phyloP scores from a whole-genome alignment of 208 protist genomes.

The Angomonas ambiguus region DNA sequence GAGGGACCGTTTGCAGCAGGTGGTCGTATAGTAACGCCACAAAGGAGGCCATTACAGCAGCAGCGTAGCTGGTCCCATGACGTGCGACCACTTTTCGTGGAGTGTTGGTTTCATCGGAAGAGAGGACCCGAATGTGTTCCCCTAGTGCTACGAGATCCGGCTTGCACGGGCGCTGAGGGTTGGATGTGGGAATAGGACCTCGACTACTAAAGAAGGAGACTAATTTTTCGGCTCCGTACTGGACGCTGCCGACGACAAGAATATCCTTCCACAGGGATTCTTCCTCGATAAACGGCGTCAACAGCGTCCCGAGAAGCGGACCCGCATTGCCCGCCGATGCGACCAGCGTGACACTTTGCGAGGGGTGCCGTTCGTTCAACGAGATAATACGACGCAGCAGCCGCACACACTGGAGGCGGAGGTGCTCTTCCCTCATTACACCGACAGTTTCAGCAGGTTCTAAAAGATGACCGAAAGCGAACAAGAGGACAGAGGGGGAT shows the following conservation, averaged over 20 bases:
- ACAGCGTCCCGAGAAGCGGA: constrained; percentile 92
- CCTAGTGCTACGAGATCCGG: constrained; percentile 95
- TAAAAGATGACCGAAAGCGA: neutral
- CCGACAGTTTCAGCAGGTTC: neutral
- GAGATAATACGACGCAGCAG: neutral
- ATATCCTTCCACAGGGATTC: constrained; percentile 60
- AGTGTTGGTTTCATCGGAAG: neutral
- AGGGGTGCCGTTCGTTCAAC: neutral
- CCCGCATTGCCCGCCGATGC: constrained; percentile 97
- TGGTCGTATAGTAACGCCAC: neutral
- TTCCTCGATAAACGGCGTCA: constrained; percentile 91
- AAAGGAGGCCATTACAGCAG: neutral
- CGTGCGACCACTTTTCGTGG: neutral
- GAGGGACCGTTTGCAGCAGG: neutral
- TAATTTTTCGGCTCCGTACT: too few relatives aligned
- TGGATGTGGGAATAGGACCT: neutral
- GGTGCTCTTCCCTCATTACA: neutral
- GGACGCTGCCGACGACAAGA: constrained; percentile 55
- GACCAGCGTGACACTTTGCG: constrained; percentile 94
- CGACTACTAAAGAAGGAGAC: constrained; percentile 1
- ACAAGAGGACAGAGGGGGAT: neutral
- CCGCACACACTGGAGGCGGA: neutral
- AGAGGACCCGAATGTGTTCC: constrained; percentile 24
- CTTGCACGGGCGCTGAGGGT: constrained; percentile 52
- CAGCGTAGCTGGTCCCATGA: neutral